A percentile compares a stretch with the other conserved stretches of the same genome.
phyloP scores from a whole-genome alignment of 345 rosid species.

The Lepidium didymum region DNA sequence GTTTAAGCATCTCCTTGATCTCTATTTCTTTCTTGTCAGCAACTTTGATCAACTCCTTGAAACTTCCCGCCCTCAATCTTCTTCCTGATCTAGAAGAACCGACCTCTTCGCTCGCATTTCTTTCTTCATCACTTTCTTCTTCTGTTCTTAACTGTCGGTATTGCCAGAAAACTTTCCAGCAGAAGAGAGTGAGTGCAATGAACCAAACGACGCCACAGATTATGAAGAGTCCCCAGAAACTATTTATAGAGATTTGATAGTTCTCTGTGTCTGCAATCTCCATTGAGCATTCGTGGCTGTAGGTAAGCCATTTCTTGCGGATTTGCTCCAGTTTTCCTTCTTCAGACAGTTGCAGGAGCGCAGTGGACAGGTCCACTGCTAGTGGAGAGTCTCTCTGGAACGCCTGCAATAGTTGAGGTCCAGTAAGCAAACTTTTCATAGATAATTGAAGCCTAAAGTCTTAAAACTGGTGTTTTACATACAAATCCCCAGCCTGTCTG shows the following conservation, averaged over 20 bases:
- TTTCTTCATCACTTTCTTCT: conserved; percentile 19
- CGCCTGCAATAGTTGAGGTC: conserved; percentile 40
- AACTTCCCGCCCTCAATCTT: conserved; percentile 36
- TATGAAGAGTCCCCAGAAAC: conserved; percentile 93
- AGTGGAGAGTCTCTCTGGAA: conserved; percentile 92
- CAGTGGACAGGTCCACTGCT: conserved; percentile 81
- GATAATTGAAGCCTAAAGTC: background rate
- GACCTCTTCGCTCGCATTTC: conserved; percentile 31
- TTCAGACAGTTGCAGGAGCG: conserved; percentile 81
- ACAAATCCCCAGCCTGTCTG: conserved; percentile 96
- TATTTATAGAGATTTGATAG: conserved; percentile 46
- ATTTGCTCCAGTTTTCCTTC: conserved; percentile 74
- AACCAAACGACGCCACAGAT: conserved; percentile 63
- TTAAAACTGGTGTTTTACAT: conserved; percentile 29
- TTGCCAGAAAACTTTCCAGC: conserved; percentile 46
- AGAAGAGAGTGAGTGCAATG: conserved; percentile 47
- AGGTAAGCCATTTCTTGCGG: conserved; percentile 70
- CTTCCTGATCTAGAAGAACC: conserved; percentile 40
- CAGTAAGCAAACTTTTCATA: background rate
- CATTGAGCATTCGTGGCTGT: conserved; percentile 39
- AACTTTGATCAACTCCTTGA: conserved; percentile 44
- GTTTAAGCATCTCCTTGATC: conserved; percentile 47
- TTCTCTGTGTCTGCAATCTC: conserved; percentile 32
- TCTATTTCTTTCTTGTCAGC: conserved; percentile 54
- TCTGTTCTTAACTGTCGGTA: conserved; percentile 49